phyloP scores from a whole-genome alignment of 306 rosid genomes.

The Mimosa bimucronata region DNA sequence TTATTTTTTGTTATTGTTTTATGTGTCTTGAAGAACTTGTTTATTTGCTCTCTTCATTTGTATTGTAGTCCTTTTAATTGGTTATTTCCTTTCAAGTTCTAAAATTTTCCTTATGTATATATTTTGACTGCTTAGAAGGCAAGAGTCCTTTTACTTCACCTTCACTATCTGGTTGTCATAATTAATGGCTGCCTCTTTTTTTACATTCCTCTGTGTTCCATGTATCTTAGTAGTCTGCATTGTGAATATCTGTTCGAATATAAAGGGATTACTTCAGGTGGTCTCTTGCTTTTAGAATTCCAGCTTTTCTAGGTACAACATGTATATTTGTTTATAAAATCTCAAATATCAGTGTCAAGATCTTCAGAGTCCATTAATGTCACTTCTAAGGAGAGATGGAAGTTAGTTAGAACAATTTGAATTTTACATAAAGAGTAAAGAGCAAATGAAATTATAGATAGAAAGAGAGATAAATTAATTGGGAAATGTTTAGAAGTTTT shows the following conservation, averaged over 20 bases:
- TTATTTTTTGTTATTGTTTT: constrained; percentile 15
- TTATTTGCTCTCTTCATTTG: not conserved
- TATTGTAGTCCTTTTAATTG: not conserved
- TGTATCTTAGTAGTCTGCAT: not conserved
- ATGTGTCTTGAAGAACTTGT: not conserved
- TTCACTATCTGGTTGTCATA: not conserved
- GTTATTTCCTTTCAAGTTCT: not conserved
- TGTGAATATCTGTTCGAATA: not conserved
- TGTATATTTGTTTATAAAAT: not conserved
- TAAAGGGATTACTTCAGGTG: not conserved
- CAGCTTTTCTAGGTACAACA: not conserved
- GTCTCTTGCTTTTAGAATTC: not conserved
- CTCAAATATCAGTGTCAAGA: not conserved
- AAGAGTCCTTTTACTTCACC: constrained; percentile 18
- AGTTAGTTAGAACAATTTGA: constrained; percentile 20
- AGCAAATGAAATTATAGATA: not conserved
- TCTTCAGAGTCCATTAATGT: constrained; percentile 3
- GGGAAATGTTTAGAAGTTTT: constrained; percentile 24
- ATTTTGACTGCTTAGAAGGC: not conserved
- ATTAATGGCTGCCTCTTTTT: not conserved
- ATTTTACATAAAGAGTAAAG: constrained; percentile 6
- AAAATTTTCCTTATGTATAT: not conserved
- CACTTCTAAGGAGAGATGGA: constrained; percentile 1
- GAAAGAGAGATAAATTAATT: not conserved
- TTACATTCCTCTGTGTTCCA: constrained; percentile 25